A percentile compares a stretch with the other conserved stretches of the same genome.
Evolutionary conservation across 192 early-diverging fungal genomes (phyloP).

Genomic region (Gamsiella multidivaricata): DNA sequence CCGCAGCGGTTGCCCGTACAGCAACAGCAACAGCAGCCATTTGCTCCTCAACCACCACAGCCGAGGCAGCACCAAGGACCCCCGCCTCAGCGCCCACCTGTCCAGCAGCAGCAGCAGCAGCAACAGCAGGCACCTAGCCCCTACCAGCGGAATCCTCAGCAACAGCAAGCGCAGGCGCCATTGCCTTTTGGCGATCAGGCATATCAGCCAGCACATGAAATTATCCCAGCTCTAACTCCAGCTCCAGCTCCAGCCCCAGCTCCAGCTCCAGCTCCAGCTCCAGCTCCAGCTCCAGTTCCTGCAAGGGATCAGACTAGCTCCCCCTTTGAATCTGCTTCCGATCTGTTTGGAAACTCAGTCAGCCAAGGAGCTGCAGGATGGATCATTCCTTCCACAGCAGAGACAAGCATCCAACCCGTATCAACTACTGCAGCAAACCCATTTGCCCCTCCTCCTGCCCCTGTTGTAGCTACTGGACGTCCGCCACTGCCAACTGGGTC

Average conservation of each 20-base stretch:
- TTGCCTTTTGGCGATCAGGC: no score
- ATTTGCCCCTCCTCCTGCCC: neutral
- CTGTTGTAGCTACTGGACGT: conserved; percentile 1
- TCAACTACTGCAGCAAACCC: neutral
- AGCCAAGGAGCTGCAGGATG: conserved; percentile 34
- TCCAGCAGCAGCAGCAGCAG: conserved; percentile 15
- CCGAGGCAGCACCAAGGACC: conserved; percentile 7
- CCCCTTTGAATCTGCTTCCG: conserved; percentile 30
- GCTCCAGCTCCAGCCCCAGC: no score
- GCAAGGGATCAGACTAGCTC: conserved; percentile 2
- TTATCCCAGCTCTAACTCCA: no score
- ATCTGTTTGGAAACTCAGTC: conserved; percentile 46
- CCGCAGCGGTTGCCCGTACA: conserved; percentile 5
- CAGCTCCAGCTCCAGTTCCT: conserved; percentile 3
- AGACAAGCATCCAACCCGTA: neutral
- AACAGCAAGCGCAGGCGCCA: conserved; percentile 27
- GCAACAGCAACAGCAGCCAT: conserved; percentile 8
- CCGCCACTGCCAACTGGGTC: conserved; percentile 37
- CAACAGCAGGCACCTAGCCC: neutral
- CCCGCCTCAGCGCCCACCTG: neutral
- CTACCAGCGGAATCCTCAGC: conserved; percentile 26
- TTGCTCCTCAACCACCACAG: neutral
- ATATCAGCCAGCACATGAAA: no score
- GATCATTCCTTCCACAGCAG: conserved; percentile 16
- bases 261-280: neutral